A percentile compares a stretch with the other conserved stretches of the same genome.
These are phyloP conservation scores for Penicillium waksmanii DNA, from an alignment of 495 filamentous ascomycete species.

Conservation along the genomic window DNA sequence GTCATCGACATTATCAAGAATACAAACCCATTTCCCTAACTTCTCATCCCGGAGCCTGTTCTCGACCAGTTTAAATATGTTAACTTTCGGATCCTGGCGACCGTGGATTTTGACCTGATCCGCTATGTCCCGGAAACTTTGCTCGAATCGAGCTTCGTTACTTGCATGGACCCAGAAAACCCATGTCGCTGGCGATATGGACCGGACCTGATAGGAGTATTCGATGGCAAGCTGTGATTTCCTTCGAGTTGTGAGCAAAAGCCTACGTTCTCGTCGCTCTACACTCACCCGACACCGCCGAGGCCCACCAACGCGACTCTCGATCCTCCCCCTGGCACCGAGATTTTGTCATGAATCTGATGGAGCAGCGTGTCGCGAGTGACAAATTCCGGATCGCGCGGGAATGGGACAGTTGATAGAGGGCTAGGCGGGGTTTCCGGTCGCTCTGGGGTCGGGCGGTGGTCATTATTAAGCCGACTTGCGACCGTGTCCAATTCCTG, in stretches of 20 bases:
- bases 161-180: not conserved
- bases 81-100: not conserved
- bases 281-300: not conserved
- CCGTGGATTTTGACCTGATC: not conserved
- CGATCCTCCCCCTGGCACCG: not conserved
- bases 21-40: conserved; percentile 3
- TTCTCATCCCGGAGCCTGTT: conserved; percentile 2
- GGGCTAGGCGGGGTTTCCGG: not conserved
- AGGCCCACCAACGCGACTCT: not conserved
- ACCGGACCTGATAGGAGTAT: not conserved
- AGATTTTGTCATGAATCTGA: not conserved
- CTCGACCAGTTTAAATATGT: not conserved
- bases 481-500: too few relatives aligned
- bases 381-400: not conserved
- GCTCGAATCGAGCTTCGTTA: not conserved
- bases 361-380: not conserved
- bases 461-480: not conserved
- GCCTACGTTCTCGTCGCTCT: not conserved
- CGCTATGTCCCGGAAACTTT: not conserved
- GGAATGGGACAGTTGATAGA: not conserved
- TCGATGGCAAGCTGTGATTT: not conserved
- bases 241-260: not conserved
- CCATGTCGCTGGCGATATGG: not conserved
- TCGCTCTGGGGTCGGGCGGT: not conserved
- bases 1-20: conserved; percentile 12